Evolutionary conservation across 1,139 yeast species (phyloP), one percentile per base, ranked within the genome.

Genomic region (Saccharomyces hybrid): DNA sequence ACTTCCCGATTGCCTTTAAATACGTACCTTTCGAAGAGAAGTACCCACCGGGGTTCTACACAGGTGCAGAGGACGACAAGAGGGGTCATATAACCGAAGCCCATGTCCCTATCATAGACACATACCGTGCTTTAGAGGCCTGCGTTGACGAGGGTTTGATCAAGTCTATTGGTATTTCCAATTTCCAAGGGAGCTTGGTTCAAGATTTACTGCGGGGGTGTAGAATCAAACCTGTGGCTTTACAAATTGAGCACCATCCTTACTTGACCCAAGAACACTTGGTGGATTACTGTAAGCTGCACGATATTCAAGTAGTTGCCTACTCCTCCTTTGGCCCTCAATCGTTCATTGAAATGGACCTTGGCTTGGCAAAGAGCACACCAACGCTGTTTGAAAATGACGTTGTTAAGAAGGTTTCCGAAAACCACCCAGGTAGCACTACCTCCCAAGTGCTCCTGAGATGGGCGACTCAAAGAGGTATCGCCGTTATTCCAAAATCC

Each of bases 171-270:
- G 96, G 96, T 70, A 73, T 89, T 56, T 89, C 96, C 62, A 90
- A 90, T 78, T 88, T 85, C 76, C 76, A 78, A 58, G 95, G 91
- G 60, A 86, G 83, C 64, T 75, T 87, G 66, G 73, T 90, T 62
- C 82, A 80, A 64, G 96, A 90, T 67, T 76, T 89, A 65, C 74
- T 87, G 59, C 81, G 89, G 69, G 82, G 83, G 58, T 85, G 87
- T 60, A 80, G 76, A 63, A 82, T 88, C 68, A 80, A 76, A 64
- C 96, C 97, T 52, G 87, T 86, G 53, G 89, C 75, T 50, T 58
- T 87, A 64, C 96, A 90, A 74, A 86, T 90, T 68, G 97, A 90
- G 76, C 93, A 87, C 73, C 96, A 89, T 72, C 96, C 96, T 62
- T 89, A 88, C 77, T 78, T 89, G 71, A 88, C 86, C 62, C 96